These are phyloP conservation scores for Aspergillus wentii DNA, from an alignment of 495 filamentous ascomycete species.

Conservation along the genomic window DNA sequence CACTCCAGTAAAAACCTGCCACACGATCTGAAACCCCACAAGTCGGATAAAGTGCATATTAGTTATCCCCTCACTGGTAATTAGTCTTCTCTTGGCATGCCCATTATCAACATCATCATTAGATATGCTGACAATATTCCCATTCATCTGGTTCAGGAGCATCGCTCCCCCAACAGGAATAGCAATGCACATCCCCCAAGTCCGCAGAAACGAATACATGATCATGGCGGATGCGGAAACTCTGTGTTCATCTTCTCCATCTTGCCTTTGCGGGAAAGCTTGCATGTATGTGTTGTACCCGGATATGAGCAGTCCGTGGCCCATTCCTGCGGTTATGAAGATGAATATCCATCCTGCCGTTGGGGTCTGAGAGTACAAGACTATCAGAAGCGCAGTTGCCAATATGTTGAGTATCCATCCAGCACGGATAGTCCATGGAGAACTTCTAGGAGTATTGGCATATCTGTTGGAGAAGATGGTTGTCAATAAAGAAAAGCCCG, in stretches of 20 bases:
- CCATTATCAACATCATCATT: too few relatives aligned
- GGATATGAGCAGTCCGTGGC: conserved; percentile 50
- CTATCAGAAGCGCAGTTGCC: conserved; percentile 44
- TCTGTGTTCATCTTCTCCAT: conserved; percentile 4
- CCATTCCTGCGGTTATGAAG: conserved; percentile 46
- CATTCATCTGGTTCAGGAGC: conserved; percentile 47
- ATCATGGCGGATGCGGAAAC: conserved; percentile 13
- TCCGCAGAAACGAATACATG: conserved; percentile 56
- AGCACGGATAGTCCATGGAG: conserved; percentile 49
- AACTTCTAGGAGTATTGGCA: conserved; percentile 12
- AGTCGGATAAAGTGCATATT: too few relatives aligned
- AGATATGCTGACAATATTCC: conserved; percentile 15
- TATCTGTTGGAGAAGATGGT: conserved; percentile 35
- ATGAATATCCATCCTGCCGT: conserved; percentile 48
- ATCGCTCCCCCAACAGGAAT: conserved; percentile 56
- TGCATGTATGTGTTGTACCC: conserved; percentile 47
- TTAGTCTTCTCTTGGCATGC: too few relatives aligned
- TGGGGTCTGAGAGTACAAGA: conserved; percentile 42
- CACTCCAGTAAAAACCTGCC: conserved; percentile 19
- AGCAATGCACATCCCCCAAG: conserved; percentile 59
- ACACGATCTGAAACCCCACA: conserved; percentile 16
- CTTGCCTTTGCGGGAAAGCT: conserved; percentile 3
- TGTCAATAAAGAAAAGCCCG: conserved; percentile 39
- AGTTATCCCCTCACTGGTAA: conserved; percentile 15
- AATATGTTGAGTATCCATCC: conserved; percentile 50